Percentiles rank a stretch among this genome's conserved stretches.
These are phyloP conservation scores for Lepidium campestre DNA, from an alignment of 441 rosid species.

Conservation along the genomic window DNA sequence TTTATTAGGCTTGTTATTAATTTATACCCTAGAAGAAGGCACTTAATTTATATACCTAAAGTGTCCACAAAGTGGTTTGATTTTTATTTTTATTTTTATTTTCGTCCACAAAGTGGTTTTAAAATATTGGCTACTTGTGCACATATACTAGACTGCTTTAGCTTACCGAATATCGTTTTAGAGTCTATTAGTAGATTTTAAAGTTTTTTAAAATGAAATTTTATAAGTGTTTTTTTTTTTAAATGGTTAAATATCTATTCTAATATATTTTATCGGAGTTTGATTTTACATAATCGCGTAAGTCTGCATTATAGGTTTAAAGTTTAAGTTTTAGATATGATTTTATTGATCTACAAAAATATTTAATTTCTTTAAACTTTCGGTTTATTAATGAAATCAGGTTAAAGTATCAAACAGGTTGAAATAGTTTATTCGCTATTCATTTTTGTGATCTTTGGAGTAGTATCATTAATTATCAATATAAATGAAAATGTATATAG, in stretches of 20 bases:
- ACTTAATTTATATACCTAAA: neutral
- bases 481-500: neutral
- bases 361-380: too few species aligned
- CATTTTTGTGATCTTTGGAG: neutral
- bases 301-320: too few species aligned
- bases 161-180: neutral
- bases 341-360: too few species aligned
- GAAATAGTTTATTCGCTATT: neutral
- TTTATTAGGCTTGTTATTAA: neutral
- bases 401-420: neutral
- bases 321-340: too few species aligned
- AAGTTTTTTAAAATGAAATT: too few species aligned
- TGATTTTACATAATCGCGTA: too few species aligned
- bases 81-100: too few species aligned
- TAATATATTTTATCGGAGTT: too few species aligned
- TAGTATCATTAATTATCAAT: neutral
- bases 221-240: too few species aligned
- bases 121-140: neutral
- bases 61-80: conserved; percentile 11
- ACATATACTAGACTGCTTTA: too few species aligned
- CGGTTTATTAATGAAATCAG: too few species aligned
- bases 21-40: conserved; percentile 13
- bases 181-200: neutral
- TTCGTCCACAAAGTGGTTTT: conserved; percentile 10
- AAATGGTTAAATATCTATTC: too few species aligned